Percentiles rank a stretch among this genome's conserved stretches.
Conservation (phyloP, 1,284 basidiomycete genomes). For the Heterobasidion annosum region DNA sequence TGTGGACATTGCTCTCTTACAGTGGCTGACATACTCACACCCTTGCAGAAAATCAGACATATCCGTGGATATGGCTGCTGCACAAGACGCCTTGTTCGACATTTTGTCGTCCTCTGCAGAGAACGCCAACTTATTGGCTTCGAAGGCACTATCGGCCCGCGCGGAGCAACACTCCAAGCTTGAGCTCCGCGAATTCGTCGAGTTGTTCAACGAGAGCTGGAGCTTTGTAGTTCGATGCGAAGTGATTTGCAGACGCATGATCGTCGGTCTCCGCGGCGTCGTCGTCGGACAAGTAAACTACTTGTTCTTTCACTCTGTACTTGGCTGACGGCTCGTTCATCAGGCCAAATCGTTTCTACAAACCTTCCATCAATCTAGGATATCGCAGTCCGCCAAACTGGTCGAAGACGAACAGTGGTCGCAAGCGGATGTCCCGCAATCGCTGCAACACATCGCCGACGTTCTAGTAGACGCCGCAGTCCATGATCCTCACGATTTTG, state of each 20-base stretch:
- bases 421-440: constrained; percentile 64
- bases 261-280: constrained; percentile 81
- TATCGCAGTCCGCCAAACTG: constrained; percentile 78
- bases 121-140: constrained; percentile 73
- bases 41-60: constrained; percentile 23
- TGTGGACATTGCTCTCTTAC: constrained; percentile 13
- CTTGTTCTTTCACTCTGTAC: constrained; percentile 10
- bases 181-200: constrained; percentile 67
- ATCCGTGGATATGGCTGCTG: constrained; percentile 29
- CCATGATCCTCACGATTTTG: constrained; percentile 66
- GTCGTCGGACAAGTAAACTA: constrained; percentile 66
- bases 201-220: constrained; percentile 83
- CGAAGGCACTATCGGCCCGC: constrained; percentile 71
- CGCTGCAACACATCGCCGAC: constrained; percentile 65
- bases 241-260: constrained; percentile 80
- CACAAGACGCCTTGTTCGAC: constrained; percentile 60
- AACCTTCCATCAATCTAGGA: constrained; percentile 76
- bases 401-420: constrained; percentile 92
- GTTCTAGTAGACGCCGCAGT: constrained; percentile 78
- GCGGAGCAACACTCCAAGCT: constrained; percentile 74
- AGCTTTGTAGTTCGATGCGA: constrained; percentile 85
- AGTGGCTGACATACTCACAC: constrained; percentile 5
- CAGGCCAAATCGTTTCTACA: constrained; percentile 86
- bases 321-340: constrained; percentile 1
- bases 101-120: constrained; percentile 77